A percentile compares a stretch with the other conserved stretches of the same genome.
phyloP scores from a whole-genome alignment of 495 filamentous ascomycete species.

The Talaromyces thailandensis region DNA sequence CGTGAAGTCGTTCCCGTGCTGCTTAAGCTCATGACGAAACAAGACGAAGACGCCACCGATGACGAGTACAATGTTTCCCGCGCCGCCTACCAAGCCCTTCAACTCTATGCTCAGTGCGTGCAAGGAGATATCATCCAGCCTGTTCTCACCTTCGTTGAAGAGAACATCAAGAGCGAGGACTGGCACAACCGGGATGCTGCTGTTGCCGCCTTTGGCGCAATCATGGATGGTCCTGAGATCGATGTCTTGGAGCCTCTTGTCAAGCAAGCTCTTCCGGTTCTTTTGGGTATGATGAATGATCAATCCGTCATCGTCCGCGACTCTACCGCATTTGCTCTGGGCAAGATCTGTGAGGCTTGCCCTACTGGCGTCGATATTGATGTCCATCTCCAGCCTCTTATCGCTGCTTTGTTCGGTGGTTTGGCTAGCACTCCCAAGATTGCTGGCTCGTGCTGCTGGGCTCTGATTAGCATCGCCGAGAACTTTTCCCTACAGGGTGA shows the following conservation, averaged over 20 bases:
- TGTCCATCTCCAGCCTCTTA: constrained; percentile 71
- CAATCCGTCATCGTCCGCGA: constrained; percentile 81
- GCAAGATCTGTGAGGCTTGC: constrained; percentile 87
- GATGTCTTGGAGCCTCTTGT: constrained; percentile 81
- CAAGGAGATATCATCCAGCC: constrained; percentile 69
- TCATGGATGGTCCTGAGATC: constrained; percentile 96
- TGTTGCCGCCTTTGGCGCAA: constrained; percentile 95
- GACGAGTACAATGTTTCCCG: constrained; percentile 96
- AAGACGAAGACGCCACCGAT: constrained; percentile 93
- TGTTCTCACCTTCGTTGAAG: constrained; percentile 83
- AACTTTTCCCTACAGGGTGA: constrained; percentile 80
- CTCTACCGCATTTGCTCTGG: constrained; percentile 93
- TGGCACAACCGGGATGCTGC: constrained; percentile 93
- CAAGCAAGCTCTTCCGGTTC: constrained; percentile 83
- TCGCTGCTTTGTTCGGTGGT: constrained; percentile 82
- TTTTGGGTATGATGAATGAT: constrained; percentile 96
- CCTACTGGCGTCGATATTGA: constrained; percentile 79
- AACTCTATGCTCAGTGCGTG: constrained; percentile 90
- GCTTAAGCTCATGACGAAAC: constrained; percentile 79
- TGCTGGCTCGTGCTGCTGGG: constrained; percentile 97
- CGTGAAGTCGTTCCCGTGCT: constrained; percentile 89
- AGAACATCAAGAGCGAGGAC: constrained; percentile 78
- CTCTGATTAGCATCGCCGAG: constrained; percentile 95
- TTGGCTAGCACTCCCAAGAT: constrained; percentile 91
- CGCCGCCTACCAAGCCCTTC: constrained; percentile 91